Conservation (phyloP, 257 asterid species). For the Echium plantagineum region DNA sequence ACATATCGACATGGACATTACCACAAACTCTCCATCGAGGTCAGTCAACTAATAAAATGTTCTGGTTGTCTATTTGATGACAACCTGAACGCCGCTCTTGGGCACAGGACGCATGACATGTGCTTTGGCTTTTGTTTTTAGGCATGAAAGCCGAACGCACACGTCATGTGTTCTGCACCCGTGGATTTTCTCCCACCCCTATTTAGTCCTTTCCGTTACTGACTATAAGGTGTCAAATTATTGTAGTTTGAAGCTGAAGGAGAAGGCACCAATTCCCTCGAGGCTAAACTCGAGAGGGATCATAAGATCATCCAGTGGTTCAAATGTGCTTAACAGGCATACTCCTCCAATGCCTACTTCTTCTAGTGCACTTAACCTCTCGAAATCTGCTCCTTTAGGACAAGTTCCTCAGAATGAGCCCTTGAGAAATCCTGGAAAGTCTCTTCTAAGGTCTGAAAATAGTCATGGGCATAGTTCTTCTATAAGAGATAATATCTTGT, state of each 20-base stretch:
- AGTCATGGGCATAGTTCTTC: constrained; percentile 84
- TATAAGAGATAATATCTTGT: constrained; percentile 76
- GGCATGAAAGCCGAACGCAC: too few species aligned
- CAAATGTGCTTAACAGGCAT: constrained; percentile 10
- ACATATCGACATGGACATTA: constrained; percentile 53
- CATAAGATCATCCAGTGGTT: not conserved
- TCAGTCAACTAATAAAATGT: constrained; percentile 18
- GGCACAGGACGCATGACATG: too few species aligned
- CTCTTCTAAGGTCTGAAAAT: constrained; percentile 72
- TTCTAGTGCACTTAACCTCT: constrained; percentile 79
- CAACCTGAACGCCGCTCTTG: too few species aligned
- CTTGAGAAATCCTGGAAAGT: constrained; percentile 29
- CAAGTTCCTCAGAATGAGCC: constrained; percentile 59
- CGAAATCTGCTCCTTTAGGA: constrained; percentile 84
- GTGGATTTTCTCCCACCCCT: not conserved
- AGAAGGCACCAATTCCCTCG: not conserved
- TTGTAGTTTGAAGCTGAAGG: constrained; percentile 1
- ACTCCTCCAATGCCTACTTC: constrained; percentile 2
- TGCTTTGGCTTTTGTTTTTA: too few species aligned
- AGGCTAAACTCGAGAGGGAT: not conserved
- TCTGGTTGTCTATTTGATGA: too few species aligned
- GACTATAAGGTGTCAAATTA: not conserved
- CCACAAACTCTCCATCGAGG: constrained; percentile 49
- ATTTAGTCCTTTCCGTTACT: constrained; percentile 12
- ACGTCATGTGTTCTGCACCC: too few species aligned